Percentiles rank a stretch among this genome's conserved stretches.
Evolutionary conservation across 2,329 filamentous ascomycete species (phyloP).

Genomic region (Arthrobotrys conoides): DNA sequence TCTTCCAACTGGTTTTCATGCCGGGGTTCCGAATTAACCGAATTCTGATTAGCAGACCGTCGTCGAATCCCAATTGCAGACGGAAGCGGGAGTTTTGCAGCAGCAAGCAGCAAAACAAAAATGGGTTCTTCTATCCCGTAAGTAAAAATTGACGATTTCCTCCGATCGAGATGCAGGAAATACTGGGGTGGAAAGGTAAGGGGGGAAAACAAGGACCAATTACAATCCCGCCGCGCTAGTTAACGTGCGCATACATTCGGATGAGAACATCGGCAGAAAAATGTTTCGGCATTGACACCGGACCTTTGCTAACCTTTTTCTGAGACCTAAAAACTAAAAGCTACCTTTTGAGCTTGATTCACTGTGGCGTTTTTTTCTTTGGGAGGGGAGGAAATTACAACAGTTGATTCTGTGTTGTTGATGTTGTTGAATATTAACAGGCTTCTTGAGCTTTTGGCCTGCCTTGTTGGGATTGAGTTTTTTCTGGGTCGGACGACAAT

Average conservation of each 20-base stretch:
- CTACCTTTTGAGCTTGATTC: background rate
- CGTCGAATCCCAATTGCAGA: conserved; percentile 8
- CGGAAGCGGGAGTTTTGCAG: background rate
- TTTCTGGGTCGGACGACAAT: background rate
- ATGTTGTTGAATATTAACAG: background rate
- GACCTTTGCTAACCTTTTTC: conserved; percentile 22
- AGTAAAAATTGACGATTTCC: background rate
- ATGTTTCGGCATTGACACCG: conserved; percentile 20
- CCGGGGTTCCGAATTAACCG: conserved; percentile 47
- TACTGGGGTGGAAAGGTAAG: too few species aligned
- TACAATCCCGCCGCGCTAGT: too few species aligned
- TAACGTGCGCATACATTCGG: conserved; percentile 41
- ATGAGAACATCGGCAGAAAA: conserved; percentile 56
- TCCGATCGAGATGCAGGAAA: background rate
- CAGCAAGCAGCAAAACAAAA: too few species aligned
- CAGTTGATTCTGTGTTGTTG: conserved; percentile 30
- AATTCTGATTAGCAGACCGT: conserved; percentile 18
- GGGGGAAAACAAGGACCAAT: too few species aligned
- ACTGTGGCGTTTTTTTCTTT: background rate
- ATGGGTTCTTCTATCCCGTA: too few species aligned
- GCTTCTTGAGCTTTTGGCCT: background rate
- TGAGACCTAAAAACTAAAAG: background rate
- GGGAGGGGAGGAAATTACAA: conserved; percentile 9
- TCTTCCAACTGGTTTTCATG: conserved; percentile 41
- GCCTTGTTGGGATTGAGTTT: background rate